Evolutionary conservation across 495 filamentous ascomycete species (phyloP), one percentile per base, ranked within the genome.

Genomic region (Annulohypoxylon bovei): DNA sequence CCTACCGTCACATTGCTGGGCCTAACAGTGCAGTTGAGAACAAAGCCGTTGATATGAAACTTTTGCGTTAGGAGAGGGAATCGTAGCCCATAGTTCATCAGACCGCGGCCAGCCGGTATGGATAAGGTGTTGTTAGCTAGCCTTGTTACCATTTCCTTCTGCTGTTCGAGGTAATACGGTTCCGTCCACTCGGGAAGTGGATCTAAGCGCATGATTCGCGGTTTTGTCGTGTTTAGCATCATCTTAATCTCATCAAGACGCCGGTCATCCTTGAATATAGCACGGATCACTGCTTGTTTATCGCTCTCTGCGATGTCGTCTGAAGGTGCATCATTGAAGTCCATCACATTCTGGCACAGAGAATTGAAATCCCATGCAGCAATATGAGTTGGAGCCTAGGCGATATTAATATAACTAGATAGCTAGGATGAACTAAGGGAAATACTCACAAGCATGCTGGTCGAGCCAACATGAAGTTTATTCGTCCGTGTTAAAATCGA

Each of bases 191-290:
- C 89, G 0, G 90, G 88, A 65, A 93, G 87, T 1, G 93, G 88
- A 56, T 88, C 81, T 58, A 93, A 91, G 28, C 90, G 89, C 32
- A 93, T 89, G n/a, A 90, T 83, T 22, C 94, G 88, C 22, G 90
- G 83, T 68, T 90, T 92, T 7, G 87, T 85, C 25, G 93, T 92
- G 50, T 95, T 91, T 6, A 99, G 82, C 49, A 99, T 81, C 61
- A 83, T 86, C 39, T 87, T 86, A 2, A 93, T 95, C 77, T 98
- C 95, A 23, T 90, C 81, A 56, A 96, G 90, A 18, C 95, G 90
- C 59, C 91, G 88, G 70, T 99, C 95, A 56, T 98, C 93, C 54
- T 89, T 90, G 83, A 97, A 99, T 55, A 98, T 89, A 12, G 95
- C 80, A 44, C 89, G 86, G 12, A 94, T 93, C 8, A 98, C 87